Evolutionary conservation across 73 alveolate species (phyloP).

Genomic region (Paraurostyla sp.): DNA sequence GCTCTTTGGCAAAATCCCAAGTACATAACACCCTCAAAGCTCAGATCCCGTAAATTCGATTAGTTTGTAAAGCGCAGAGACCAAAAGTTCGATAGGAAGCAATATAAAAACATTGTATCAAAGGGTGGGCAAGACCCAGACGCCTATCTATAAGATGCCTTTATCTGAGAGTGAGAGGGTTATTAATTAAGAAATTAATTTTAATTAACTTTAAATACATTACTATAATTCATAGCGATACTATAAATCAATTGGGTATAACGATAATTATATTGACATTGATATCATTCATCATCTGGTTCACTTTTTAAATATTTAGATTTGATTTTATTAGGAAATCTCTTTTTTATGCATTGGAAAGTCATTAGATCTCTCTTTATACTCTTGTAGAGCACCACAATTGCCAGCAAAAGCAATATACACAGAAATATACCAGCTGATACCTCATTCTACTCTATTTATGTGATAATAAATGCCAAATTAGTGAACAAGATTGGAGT

Average conservation of each 20-base stretch:
- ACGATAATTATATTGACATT: neutral
- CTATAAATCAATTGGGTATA: neutral
- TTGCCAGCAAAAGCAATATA: neutral
- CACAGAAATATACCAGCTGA: neutral
- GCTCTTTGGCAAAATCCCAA: slow-evolving; percentile 92
- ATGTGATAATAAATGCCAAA: slow-evolving; percentile 8
- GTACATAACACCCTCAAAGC: slow-evolving; percentile 89
- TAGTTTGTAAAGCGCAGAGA: slow-evolving; percentile 51
- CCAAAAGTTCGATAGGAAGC: slow-evolving; percentile 29
- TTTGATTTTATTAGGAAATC: neutral
- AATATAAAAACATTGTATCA: neutral
- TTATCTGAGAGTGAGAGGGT: neutral
- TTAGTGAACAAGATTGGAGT: slow-evolving; percentile 35
- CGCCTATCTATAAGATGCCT: slow-evolving; percentile 44
- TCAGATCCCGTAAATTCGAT: slow-evolving; percentile 67
- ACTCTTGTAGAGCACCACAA: slow-evolving; percentile 15
- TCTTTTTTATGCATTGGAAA: neutral
- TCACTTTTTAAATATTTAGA: neutral
- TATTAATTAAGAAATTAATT: neutral
- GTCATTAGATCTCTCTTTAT: slow-evolving; percentile 34
- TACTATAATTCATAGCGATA: neutral
- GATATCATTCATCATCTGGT: neutral
- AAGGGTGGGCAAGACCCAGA: slow-evolving; percentile 52
- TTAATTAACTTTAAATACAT: neutral
- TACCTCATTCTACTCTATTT: neutral